These are phyloP conservation scores for Aureobasidium sp. DNA, from an alignment of 2,329 filamentous ascomycete genomes.

Conservation along the genomic window DNA sequence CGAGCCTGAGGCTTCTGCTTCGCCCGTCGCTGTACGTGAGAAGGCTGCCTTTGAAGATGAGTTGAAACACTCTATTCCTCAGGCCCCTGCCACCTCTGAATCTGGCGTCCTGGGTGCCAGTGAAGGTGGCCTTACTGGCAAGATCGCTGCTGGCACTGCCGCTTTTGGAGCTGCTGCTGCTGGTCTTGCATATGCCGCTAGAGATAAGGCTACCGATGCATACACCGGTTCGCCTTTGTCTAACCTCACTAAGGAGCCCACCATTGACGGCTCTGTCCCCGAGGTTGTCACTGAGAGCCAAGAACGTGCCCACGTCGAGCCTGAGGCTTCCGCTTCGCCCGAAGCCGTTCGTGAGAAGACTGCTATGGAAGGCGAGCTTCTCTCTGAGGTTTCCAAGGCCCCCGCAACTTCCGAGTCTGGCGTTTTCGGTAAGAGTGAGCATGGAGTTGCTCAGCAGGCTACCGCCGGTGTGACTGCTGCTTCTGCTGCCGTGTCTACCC, in stretches of 20 bases:
- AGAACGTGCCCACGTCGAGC: constrained; percentile 50
- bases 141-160: constrained; percentile 37
- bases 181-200: constrained; percentile 26
- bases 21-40: constrained; percentile 42
- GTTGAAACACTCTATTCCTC: constrained; percentile 42
- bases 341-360: constrained; percentile 40
- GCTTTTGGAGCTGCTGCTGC: constrained; percentile 28
- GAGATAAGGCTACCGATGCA: constrained; percentile 25
- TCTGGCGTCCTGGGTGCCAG: constrained; percentile 27
- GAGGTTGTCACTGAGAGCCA: constrained; percentile 68
- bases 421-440: constrained; percentile 29
- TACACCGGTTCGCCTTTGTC: not conserved
- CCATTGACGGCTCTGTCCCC: constrained; percentile 25
- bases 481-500: constrained; percentile 28
- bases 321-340: constrained; percentile 59
- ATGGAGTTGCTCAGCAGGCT: constrained; percentile 23
- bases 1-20: constrained; percentile 57
- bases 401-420: constrained; percentile 18
- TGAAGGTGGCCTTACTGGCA: constrained; percentile 29
- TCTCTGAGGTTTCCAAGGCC: constrained; percentile 46
- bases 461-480: constrained; percentile 30
- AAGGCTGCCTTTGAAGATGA: constrained; percentile 55
- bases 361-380: constrained; percentile 60
- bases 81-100: constrained; percentile 15
- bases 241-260: constrained; percentile 3